These are phyloP conservation scores for Chytriomyces confervae DNA, from an alignment of 192 early-diverging fungal species.

Conservation along the genomic window DNA sequence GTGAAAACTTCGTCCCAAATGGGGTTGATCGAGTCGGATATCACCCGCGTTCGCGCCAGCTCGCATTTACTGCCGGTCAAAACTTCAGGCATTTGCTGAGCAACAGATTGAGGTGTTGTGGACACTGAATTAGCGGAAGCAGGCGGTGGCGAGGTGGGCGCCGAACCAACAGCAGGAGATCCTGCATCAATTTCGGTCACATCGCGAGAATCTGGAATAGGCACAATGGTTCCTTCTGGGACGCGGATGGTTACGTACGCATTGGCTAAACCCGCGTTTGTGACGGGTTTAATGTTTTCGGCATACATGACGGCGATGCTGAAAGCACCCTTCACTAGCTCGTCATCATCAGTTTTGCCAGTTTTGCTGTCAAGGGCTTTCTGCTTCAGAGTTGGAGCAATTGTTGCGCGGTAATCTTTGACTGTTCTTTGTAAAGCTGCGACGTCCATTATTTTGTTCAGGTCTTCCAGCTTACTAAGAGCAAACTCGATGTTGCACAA, in stretches of 20 bases:
- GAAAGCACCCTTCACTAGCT: constrained; percentile 50
- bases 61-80: constrained; percentile 53
- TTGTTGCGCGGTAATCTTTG: constrained; percentile 51
- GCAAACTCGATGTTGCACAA: constrained; percentile 65
- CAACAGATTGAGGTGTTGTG: constrained; percentile 13
- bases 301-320: constrained; percentile 57
- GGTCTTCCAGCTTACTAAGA: constrained; percentile 57
- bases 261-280: constrained; percentile 59
- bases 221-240: constrained; percentile 61
- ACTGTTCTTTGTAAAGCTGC: constrained; percentile 42
- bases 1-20: constrained; percentile 63
- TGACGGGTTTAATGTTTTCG: constrained; percentile 62
- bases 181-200: constrained; percentile 28
- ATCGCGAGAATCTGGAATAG: constrained; percentile 41
- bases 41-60: constrained; percentile 52
- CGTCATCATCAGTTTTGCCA: constrained; percentile 34
- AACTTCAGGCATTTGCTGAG: constrained; percentile 31
- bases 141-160: not conserved
- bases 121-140: not conserved
- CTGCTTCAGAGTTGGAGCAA: constrained; percentile 45
- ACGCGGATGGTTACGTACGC: constrained; percentile 59
- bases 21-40: constrained; percentile 58
- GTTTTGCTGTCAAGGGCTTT: constrained; percentile 15
- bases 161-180: not conserved
- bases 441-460: constrained; percentile 62